Conservation (phyloP, 176 grass and related monocot genomes). For the Triticum dicoccoides region DNA sequence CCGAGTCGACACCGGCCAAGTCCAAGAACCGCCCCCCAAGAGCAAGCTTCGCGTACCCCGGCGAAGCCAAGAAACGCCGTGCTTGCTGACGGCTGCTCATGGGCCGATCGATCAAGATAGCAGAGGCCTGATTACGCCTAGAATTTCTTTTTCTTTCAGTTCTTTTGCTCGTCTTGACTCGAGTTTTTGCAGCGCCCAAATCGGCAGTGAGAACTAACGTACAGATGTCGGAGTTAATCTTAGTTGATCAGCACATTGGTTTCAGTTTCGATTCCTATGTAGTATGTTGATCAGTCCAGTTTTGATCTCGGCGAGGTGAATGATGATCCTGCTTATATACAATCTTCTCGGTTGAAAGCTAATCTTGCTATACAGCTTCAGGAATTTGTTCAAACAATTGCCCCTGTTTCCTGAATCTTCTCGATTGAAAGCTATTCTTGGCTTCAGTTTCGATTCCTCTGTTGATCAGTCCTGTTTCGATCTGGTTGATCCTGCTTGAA, state of each 20-base stretch:
- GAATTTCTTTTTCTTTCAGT: background rate
- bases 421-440: background rate
- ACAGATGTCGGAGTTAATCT: conserved; percentile 1
- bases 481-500: background rate
- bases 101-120: background rate
- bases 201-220: background rate
- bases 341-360: background rate
- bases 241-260: background rate
- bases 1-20: background rate
- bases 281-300: background rate
- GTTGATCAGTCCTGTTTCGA: too few relatives aligned
- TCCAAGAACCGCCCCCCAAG: background rate
- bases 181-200: background rate
- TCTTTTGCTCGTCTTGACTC: background rate
- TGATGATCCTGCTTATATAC: background rate
- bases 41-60: background rate
- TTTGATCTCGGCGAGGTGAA: background rate
- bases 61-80: background rate
- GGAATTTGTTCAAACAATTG: background rate
- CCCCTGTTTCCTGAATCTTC: background rate
- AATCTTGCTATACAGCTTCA: background rate
- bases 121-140: background rate
- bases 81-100: background rate
- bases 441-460: too few relatives aligned
- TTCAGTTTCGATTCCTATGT: background rate